These are phyloP conservation scores for Dryadomyces quercus-mongolicae DNA, from an alignment of 2,329 filamentous ascomycete species.

Conservation along the genomic window DNA sequence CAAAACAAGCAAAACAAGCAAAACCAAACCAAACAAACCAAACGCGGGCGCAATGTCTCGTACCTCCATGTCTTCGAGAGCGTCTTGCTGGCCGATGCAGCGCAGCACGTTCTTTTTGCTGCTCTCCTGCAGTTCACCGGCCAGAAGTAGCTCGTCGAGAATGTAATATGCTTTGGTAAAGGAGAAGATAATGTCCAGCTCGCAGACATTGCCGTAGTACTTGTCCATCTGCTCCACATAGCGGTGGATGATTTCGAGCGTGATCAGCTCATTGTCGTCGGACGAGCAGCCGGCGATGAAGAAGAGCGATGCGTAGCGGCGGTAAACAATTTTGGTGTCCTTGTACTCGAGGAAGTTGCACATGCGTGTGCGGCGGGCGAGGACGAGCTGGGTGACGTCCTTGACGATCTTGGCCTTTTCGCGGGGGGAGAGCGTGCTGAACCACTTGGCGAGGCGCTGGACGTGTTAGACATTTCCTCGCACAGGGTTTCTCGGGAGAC, in stretches of 20 bases:
- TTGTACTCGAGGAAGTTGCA: conserved; percentile 99
- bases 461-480: neutral
- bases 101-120: conserved; percentile 98
- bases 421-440: conserved; percentile 91
- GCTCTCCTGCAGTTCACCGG: conserved; percentile 95
- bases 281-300: conserved; percentile 96
- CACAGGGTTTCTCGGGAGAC: too few relatives aligned
- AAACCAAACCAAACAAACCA: neutral
- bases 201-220: conserved; percentile 99
- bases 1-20: neutral
- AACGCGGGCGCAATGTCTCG: neutral
- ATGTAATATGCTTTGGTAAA: conserved; percentile 99
- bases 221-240: conserved; percentile 99
- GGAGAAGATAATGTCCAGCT: conserved; percentile 99
- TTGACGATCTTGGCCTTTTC: conserved; percentile 99
- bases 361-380: conserved; percentile 93
- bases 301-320: conserved; percentile 95
- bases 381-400: conserved; percentile 94
- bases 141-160: conserved; percentile 86
- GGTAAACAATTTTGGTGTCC: conserved; percentile 98
- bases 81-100: conserved; percentile 95
- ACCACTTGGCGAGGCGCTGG: conserved; percentile 99
- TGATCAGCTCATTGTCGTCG: conserved; percentile 97
- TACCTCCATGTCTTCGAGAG: conserved; percentile 98
- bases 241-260: conserved; percentile 95